Evolutionary conservation across 352 stramenopile genomes (phyloP).

Genomic region (Phytophthora multivora): DNA sequence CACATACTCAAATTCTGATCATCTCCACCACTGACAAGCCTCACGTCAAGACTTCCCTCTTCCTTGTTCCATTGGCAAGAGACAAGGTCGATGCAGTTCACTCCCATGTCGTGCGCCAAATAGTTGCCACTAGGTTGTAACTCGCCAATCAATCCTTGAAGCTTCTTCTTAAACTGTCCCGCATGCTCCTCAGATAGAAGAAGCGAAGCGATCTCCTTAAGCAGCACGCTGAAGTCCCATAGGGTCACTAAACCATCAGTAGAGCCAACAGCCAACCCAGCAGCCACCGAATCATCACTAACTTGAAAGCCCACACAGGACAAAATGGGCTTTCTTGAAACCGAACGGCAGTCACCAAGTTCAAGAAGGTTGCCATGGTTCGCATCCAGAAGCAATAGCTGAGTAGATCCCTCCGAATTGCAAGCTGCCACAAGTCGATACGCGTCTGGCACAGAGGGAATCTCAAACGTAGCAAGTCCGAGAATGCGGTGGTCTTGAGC

Average conservation of each 20-base stretch:
- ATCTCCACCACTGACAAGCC: constrained; percentile 81
- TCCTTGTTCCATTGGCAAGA: constrained; percentile 21
- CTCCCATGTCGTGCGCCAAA: constrained; percentile 84
- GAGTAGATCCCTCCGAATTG: constrained; percentile 79
- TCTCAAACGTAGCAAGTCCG: constrained; percentile 59
- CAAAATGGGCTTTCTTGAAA: constrained; percentile 83
- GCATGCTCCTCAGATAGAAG: constrained; percentile 16
- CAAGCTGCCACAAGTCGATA: constrained; percentile 65
- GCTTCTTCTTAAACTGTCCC: constrained; percentile 9
- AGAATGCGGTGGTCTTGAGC: constrained; percentile 88
- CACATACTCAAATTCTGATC: constrained; percentile 70
- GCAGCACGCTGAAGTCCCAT: constrained; percentile 57
- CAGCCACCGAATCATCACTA: constrained; percentile 13
- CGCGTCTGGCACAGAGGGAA: constrained; percentile 27
- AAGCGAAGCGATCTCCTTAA: constrained; percentile 26
- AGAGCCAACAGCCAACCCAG: constrained; percentile 72
- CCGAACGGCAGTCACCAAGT: constrained; percentile 53
- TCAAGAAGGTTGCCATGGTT: constrained; percentile 33
- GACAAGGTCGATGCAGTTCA: constrained; percentile 65
- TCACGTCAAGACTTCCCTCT: constrained; percentile 35
- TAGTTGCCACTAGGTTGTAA: constrained; percentile 56
- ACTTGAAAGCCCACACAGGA: constrained; percentile 59
- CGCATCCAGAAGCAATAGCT: constrained; percentile 68
- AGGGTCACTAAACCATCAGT: constrained; percentile 84
- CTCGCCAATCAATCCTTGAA: constrained; percentile 35